Percentiles rank a stretch among this genome's conserved stretches.
These are phyloP conservation scores for Globisporangium nagaii DNA, from an alignment of 352 stramenopile species.

Conservation along the genomic window DNA sequence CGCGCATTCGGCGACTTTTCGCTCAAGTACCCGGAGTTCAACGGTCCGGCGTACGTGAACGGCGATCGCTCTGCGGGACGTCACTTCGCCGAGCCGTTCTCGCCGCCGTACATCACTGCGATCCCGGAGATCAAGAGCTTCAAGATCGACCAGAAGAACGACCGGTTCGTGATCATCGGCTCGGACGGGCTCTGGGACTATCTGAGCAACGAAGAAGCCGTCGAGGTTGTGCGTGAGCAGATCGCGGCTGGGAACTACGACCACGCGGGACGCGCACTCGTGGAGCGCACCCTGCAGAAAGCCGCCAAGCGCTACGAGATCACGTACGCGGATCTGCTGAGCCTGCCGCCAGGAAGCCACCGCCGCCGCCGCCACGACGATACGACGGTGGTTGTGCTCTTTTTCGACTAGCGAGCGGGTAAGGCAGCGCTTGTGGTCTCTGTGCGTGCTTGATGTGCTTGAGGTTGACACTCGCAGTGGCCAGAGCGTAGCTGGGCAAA, in stretches of 20 bases:
- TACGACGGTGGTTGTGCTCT: conserved; percentile 89
- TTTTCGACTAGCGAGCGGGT: conserved; percentile 83
- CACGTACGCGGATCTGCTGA: conserved; percentile 78
- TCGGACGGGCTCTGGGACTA: conserved; percentile 99
- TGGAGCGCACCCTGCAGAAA: conserved; percentile 77
- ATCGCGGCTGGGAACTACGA: conserved; percentile 55
- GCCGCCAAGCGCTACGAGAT: conserved; percentile 72
- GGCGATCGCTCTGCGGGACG: conserved; percentile 80
- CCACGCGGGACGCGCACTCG: conserved; percentile 62
- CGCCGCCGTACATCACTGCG: conserved; percentile 91
- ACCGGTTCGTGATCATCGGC: conserved; percentile 96
- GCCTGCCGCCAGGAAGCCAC: conserved; percentile 69
- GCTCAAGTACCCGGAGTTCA: conserved; percentile 93
- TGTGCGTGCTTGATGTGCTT: too few species aligned
- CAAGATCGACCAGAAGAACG: conserved; percentile 40
- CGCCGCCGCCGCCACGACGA: conserved; percentile 90
- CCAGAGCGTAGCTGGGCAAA: too few species aligned
- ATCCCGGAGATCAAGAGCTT: conserved; percentile 79
- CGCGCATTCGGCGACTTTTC: conserved; percentile 90
- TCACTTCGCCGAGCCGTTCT: conserved; percentile 87
- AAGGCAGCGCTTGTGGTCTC: too few species aligned
- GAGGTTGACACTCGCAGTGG: too few species aligned
- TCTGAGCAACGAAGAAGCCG: conserved; percentile 92
- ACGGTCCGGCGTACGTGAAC: conserved; percentile 73
- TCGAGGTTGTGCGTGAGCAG: conserved; percentile 86